Evolutionary conservation across 2,329 filamentous ascomycete species (phyloP).

Genomic region (Pseudogymnoascus sp.): DNA sequence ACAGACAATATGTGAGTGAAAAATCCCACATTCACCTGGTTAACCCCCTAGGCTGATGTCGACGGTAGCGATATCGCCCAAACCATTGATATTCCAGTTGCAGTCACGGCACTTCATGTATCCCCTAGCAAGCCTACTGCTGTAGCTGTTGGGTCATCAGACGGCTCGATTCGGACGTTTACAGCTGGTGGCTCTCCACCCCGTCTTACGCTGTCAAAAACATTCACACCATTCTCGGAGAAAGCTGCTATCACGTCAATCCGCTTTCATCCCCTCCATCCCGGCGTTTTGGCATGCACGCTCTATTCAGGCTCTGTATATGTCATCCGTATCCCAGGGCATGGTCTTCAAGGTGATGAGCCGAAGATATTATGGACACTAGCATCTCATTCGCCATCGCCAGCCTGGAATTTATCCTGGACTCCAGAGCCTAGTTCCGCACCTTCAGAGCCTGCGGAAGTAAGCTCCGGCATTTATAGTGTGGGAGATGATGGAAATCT

Average conservation of each 20-base stretch:
- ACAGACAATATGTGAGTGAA: neutral
- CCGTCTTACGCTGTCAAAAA: neutral
- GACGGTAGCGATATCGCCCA: neutral
- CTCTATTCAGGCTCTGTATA: neutral
- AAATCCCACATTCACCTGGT: neutral
- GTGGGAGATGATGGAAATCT: neutral
- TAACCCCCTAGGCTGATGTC: neutral
- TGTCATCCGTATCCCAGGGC: neutral
- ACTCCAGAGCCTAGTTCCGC: neutral
- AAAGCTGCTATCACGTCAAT: neutral
- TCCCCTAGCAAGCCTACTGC: neutral
- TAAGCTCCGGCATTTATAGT: neutral
- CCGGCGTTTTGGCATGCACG: neutral
- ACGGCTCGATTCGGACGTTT: neutral
- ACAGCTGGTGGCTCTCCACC: neutral
- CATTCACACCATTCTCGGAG: neutral
- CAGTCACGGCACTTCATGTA: neutral
- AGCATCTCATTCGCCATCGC: neutral
- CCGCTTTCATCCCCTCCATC: neutral
- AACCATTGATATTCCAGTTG: neutral
- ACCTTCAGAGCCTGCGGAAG: neutral
- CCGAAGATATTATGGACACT: neutral
- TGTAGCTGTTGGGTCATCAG: neutral
- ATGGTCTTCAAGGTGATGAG: neutral
- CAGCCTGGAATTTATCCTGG: conserved; percentile 1